Evolutionary conservation across 2,329 filamentous ascomycete species (phyloP).

Genomic region (Nemania sp.): DNA sequence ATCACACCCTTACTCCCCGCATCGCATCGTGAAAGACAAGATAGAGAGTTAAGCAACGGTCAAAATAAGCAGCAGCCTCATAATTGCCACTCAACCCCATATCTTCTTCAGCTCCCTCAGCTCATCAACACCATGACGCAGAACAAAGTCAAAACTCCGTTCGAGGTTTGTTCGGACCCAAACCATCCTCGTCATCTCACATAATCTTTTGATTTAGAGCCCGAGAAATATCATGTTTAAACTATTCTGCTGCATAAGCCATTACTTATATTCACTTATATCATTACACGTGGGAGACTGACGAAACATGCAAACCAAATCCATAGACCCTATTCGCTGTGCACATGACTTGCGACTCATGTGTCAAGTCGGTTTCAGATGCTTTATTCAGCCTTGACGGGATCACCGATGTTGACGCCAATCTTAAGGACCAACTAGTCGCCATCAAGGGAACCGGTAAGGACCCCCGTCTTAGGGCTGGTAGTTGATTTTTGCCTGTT

Average conservation of each 20-base stretch:
- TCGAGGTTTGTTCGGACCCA: slow-evolving; percentile 48
- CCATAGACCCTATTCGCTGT: slow-evolving; percentile 91
- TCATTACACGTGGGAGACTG: slow-evolving; percentile 35
- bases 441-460: slow-evolving; percentile 84
- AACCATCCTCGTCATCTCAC: slow-evolving; percentile 18
- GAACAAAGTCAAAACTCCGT: slow-evolving; percentile 51
- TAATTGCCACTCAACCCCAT: background rate
- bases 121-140: slow-evolving; percentile 47
- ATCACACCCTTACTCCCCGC: slow-evolving; percentile 42
- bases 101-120: background rate
- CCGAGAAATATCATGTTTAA: background rate
- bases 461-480: slow-evolving; percentile 22
- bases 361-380: slow-evolving; percentile 86
- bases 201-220: background rate
- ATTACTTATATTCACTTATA: background rate
- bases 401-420: slow-evolving; percentile 84
- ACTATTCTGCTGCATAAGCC: background rate
- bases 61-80: slow-evolving; percentile 32
- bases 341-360: slow-evolving; percentile 89
- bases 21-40: slow-evolving; percentile 41
- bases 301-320: slow-evolving; percentile 48
- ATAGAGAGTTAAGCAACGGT: slow-evolving; percentile 2
- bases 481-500: slow-evolving; percentile 8
- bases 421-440: slow-evolving; percentile 84
- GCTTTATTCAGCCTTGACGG: slow-evolving; percentile 82